Evolutionary conservation across 2,329 filamentous ascomycete genomes (phyloP).

Genomic region (Macrophomina pseudophaseolina): DNA sequence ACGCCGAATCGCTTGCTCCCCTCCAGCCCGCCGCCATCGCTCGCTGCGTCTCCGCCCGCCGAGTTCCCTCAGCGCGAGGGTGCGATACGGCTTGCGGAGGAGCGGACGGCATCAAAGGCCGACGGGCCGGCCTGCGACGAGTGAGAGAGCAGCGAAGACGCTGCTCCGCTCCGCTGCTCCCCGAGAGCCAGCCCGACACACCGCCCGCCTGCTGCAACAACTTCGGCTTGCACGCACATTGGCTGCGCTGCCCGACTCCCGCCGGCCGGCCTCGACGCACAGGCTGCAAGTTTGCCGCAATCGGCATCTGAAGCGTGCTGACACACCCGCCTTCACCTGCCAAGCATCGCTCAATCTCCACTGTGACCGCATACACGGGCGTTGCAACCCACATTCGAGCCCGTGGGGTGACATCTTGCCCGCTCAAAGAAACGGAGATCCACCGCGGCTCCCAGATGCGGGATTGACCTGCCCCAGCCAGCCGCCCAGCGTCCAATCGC

Average conservation of each 20-base stretch:
- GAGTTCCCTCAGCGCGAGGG: background rate
- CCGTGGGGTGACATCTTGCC: slow-evolving; percentile 18
- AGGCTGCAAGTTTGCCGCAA: slow-evolving; percentile 16
- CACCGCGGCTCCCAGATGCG: background rate
- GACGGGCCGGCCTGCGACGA: background rate
- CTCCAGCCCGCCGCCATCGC: background rate
- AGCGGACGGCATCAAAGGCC: background rate
- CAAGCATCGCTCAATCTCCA: background rate
- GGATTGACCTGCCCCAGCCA: background rate
- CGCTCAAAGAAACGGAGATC: background rate
- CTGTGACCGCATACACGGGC: slow-evolving; percentile 20
- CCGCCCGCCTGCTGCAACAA: slow-evolving; percentile 11
- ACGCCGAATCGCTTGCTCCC: background rate
- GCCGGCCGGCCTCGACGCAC: slow-evolving; percentile 9
- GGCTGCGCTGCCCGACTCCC: background rate
- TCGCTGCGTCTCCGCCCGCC: background rate
- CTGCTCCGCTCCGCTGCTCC: background rate
- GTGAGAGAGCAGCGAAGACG: background rate
- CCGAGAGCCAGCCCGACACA: background rate
- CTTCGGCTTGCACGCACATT: background rate
- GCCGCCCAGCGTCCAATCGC: background rate
- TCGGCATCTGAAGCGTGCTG: background rate
- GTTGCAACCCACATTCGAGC: background rate
- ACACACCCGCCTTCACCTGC: background rate
- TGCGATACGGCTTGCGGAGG: background rate